phyloP scores from a whole-genome alignment of 768 basidiomycete species.

The Agrocybe praecox region DNA sequence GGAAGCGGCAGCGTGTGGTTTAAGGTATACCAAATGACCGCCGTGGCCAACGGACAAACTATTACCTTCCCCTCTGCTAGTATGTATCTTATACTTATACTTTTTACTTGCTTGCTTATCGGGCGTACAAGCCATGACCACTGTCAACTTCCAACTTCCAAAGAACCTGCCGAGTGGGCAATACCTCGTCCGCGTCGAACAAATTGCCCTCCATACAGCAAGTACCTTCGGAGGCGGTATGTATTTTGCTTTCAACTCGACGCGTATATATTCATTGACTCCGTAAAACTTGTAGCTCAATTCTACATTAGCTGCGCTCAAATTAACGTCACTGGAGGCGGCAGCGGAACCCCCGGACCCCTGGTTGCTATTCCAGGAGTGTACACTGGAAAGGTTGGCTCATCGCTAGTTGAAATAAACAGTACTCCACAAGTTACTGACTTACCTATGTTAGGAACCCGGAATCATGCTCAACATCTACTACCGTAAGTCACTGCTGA shows the following conservation, averaged over 20 bases:
- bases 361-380: constrained; percentile 22
- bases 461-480: constrained; percentile 26
- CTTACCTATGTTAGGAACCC: constrained; percentile 10
- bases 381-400: constrained; percentile 19
- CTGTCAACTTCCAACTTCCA: constrained; percentile 38
- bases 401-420: too few species aligned
- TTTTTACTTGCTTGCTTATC: background rate
- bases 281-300: constrained; percentile 22
- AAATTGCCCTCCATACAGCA: constrained; percentile 5
- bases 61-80: constrained; percentile 41
- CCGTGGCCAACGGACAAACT: constrained; percentile 38
- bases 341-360: constrained; percentile 24
- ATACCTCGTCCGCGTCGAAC: constrained; percentile 22
- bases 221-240: constrained; percentile 4
- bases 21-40: constrained; percentile 44
- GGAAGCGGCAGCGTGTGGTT: constrained; percentile 47
- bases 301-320: constrained; percentile 43
- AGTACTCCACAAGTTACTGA: background rate
- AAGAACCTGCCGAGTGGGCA: constrained; percentile 36
- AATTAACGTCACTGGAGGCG: constrained; percentile 41
- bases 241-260: background rate
- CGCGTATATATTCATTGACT: background rate
- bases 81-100: constrained; percentile 10
- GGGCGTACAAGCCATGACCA: constrained; percentile 19
- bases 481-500: constrained; percentile 16